Conservation (phyloP, 805 yeast species). For the Schizosaccharomyces osmophilus region DNA sequence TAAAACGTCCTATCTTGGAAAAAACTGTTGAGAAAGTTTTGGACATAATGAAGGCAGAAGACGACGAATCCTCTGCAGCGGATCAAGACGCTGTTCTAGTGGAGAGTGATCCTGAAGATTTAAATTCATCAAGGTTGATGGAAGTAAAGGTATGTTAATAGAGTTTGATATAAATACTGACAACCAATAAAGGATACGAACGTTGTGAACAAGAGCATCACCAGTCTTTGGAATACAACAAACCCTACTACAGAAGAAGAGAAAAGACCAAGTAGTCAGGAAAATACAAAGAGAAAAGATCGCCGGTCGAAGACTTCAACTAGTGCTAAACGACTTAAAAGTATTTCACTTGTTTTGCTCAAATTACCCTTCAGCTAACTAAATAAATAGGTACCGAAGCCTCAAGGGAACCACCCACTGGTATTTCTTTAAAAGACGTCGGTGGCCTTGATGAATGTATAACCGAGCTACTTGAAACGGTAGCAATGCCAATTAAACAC, state of each 20-base stretch:
- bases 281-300: not conserved
- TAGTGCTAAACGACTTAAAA: not conserved
- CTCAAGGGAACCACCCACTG: conserved; percentile 23
- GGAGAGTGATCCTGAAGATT: conserved; percentile 19
- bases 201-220: conserved; percentile 51
- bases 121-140: conserved; percentile 28
- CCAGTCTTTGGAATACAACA: conserved; percentile 31
- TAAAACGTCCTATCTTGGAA: conserved; percentile 38
- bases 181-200: conserved; percentile 23
- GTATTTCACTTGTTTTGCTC: conserved; percentile 5
- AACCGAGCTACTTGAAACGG: conserved; percentile 64
- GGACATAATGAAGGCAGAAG: conserved; percentile 1
- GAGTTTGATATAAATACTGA: conserved; percentile 7
- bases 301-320: not conserved
- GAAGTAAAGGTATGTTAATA: conserved; percentile 18
- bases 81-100: conserved; percentile 8
- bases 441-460: conserved; percentile 84
- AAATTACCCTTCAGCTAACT: too few species aligned
- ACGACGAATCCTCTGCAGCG: conserved; percentile 12
- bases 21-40: conserved; percentile 25
- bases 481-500: conserved; percentile 76
- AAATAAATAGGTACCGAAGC: conserved; percentile 8
- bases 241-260: not conserved
- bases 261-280: conserved; percentile 8
- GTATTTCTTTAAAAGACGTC: conserved; percentile 38